A percentile compares a stretch with the other conserved stretches of the same genome.
These are phyloP conservation scores for Penicillium sp. DNA, from an alignment of 2,329 filamentous ascomycete species.

Conservation along the genomic window DNA sequence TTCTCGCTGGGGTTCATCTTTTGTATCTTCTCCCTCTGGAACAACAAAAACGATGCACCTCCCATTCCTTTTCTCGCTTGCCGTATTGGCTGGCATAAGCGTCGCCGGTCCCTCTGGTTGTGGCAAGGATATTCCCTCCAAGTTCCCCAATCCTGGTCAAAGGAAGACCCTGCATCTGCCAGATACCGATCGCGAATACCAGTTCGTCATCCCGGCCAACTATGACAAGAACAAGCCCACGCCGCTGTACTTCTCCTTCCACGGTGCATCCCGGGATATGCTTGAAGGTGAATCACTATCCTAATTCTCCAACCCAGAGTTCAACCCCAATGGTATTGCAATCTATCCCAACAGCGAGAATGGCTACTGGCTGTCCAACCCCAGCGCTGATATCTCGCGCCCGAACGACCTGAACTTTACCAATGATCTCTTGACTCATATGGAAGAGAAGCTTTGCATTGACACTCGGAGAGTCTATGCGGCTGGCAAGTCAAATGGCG, in stretches of 20 bases:
- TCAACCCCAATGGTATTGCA: conserved; percentile 53
- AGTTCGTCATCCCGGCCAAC: conserved; percentile 33
- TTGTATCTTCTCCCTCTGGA: background rate
- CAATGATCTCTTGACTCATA: conserved; percentile 49
- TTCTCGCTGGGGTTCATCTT: background rate
- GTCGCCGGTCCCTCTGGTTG: conserved; percentile 27
- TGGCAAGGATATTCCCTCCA: conserved; percentile 25
- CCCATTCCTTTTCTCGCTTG: conserved; percentile 18
- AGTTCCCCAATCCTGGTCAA: conserved; percentile 27
- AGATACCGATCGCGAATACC: conserved; percentile 30
- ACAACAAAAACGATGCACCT: conserved; percentile 8
- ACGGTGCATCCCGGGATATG: conserved; percentile 50
- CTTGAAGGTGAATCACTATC: conserved; percentile 51
- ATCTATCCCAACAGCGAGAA: conserved; percentile 57
- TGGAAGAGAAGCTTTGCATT: conserved; percentile 54
- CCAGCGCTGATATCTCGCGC: conserved; percentile 37
- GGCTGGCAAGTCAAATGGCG: conserved; percentile 62
- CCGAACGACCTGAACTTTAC: conserved; percentile 56
- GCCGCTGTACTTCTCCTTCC: conserved; percentile 57
- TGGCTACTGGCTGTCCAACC: conserved; percentile 41
- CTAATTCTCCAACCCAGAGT: conserved; percentile 53
- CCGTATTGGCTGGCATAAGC: conserved; percentile 10
- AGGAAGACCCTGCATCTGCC: conserved; percentile 22
- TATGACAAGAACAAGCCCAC: conserved; percentile 48
- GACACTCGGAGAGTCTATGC: conserved; percentile 54